Conservation (phyloP, 148 eudicot genomes). For the Polygonum maritimum region DNA sequence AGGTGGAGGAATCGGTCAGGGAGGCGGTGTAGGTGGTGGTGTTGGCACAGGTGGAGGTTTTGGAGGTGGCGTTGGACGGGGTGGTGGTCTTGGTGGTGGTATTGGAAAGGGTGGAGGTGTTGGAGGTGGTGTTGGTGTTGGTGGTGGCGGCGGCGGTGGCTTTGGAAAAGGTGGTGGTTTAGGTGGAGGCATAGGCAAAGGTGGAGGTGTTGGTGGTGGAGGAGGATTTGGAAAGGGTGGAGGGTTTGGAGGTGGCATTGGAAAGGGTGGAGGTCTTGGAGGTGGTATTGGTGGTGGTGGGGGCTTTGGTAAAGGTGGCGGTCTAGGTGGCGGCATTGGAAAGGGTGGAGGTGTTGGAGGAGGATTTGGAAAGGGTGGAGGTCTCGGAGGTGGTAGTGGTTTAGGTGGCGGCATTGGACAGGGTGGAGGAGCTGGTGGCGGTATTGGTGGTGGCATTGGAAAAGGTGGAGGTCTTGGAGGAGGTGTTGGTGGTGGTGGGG, state of each 20-base stretch:
- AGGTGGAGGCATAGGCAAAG: conserved; percentile 1
- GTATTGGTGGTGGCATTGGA: background rate
- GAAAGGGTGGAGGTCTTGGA: background rate
- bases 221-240: conserved; percentile 8
- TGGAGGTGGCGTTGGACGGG: conserved; percentile 20
- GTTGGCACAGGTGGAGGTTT: conserved; percentile 9
- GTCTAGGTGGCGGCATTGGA: background rate
- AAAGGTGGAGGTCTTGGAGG: background rate
- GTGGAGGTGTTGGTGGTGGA: background rate
- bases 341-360: background rate
- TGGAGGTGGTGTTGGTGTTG: conserved; percentile 23
- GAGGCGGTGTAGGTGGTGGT: conserved; percentile 21
- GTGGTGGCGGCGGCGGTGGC: conserved; percentile 18
- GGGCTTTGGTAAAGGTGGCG: background rate
- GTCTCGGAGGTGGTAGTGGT: background rate
- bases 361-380: background rate
- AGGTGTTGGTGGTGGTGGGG: background rate
- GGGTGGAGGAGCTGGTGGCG: background rate
- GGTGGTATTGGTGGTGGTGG: background rate
- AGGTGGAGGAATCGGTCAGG: conserved; percentile 11
- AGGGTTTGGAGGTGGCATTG: conserved; percentile 6
- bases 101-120: conserved; percentile 20
- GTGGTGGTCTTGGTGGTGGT: conserved; percentile 23
- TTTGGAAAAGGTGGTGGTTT: conserved; percentile 15
- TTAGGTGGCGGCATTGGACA: background rate